Conservation (phyloP, 2,329 filamentous ascomycete species). For the Aspergillus transmontanensis region DNA sequence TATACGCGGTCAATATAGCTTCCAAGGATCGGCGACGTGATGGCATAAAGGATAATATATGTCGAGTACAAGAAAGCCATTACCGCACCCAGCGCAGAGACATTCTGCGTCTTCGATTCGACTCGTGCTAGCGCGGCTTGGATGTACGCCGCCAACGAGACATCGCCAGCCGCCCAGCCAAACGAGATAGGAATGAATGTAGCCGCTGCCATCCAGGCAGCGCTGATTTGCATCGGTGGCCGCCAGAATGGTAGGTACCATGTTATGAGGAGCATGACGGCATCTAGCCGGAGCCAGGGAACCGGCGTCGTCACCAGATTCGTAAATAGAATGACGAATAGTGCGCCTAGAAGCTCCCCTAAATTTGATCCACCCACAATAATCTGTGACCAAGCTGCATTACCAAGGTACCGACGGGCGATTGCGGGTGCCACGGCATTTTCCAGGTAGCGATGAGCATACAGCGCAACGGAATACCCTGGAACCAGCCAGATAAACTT, state of each 20-base stretch:
- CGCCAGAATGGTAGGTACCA: slow-evolving; percentile 21
- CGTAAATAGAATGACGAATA: slow-evolving; percentile 18
- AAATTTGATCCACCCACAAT: slow-evolving; percentile 20
- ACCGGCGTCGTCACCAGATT: slow-evolving; percentile 17
- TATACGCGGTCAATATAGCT: slow-evolving; percentile 21
- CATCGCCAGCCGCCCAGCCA: slow-evolving; percentile 20
- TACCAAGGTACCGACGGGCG: slow-evolving; percentile 19
- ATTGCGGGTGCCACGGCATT: slow-evolving; percentile 17
- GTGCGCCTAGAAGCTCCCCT: slow-evolving; percentile 19
- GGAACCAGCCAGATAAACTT: slow-evolving; percentile 21
- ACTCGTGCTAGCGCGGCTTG: slow-evolving; percentile 18
- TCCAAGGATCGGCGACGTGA: slow-evolving; percentile 19
- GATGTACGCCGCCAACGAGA: slow-evolving; percentile 20
- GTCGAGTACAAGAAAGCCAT: slow-evolving; percentile 21
- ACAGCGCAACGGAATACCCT: slow-evolving; percentile 17
- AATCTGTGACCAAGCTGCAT: slow-evolving; percentile 20
- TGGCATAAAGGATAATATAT: slow-evolving; percentile 18
- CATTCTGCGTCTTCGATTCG: slow-evolving; percentile 15
- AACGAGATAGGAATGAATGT: slow-evolving; percentile 19
- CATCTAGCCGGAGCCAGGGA: slow-evolving; percentile 19
- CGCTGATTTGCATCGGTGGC: slow-evolving; percentile 4
- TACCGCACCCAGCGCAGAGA: slow-evolving; percentile 18
- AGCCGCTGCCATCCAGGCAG: slow-evolving; percentile 17
- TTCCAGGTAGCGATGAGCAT: slow-evolving; percentile 20
- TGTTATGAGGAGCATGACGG: slow-evolving; percentile 17